Percentiles rank a stretch among this genome's conserved stretches.
Conservation (phyloP, 306 rosid species). For the Argentina anserina region DNA sequence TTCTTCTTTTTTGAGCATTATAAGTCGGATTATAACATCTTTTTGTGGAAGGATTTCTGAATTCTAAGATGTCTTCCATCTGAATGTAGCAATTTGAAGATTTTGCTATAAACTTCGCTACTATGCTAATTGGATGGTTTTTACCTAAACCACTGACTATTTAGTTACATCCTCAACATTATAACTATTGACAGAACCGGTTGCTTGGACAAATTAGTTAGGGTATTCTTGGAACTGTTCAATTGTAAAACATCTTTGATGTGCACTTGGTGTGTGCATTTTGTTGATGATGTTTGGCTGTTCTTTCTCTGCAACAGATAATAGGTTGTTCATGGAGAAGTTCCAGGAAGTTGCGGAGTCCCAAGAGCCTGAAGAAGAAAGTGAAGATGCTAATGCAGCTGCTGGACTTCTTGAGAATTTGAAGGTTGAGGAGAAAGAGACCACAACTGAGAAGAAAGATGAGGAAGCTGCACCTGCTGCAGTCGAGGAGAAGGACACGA, state of each 20-base stretch:
- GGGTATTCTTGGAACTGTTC: too few species aligned
- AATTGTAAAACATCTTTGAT: neutral
- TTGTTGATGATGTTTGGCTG: constrained; percentile 1
- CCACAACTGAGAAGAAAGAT: constrained; percentile 41
- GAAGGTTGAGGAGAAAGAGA: constrained; percentile 59
- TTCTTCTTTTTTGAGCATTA: neutral
- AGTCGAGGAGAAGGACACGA: constrained; percentile 1
- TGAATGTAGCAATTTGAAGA: neutral
- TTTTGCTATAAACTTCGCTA: neutral
- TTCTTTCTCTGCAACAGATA: constrained; percentile 39
- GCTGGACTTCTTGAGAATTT: constrained; percentile 72
- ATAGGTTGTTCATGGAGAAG: constrained; percentile 78
- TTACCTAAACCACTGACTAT: too few species aligned
- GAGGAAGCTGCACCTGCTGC: constrained; percentile 57
- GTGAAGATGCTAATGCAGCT: constrained; percentile 52
- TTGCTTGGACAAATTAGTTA: neutral
- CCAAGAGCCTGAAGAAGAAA: constrained; percentile 56
- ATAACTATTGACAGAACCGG: neutral
- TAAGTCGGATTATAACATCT: neutral
- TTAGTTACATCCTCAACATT: neutral
- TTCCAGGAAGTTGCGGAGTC: constrained; percentile 93
- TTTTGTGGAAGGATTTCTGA: neutral
- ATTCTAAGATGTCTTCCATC: neutral
- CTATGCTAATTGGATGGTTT: too few species aligned
- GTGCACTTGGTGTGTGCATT: neutral